These are phyloP conservation scores for Claviceps fusiformis DNA, from an alignment of 2,329 filamentous ascomycete species.

Conservation along the genomic window DNA sequence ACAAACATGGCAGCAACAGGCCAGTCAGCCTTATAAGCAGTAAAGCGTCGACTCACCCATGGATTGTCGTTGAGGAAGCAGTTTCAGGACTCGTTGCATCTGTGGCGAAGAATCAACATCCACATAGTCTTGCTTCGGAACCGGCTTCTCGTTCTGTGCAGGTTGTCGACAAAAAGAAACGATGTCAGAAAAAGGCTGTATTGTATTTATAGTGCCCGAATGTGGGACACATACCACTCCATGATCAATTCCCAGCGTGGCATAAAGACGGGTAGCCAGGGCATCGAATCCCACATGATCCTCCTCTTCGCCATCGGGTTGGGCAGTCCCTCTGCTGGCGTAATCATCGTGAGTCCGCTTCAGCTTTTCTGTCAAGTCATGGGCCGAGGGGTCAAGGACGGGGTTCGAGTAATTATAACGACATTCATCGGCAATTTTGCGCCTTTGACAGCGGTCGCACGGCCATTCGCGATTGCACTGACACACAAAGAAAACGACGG, in stretches of 20 bases:
- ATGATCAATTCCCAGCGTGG: constrained; percentile 11
- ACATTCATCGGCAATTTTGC: constrained; percentile 17
- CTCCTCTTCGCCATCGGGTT: constrained; percentile 1
- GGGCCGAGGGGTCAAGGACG: not conserved
- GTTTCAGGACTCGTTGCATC: constrained; percentile 12
- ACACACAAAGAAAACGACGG: not conserved
- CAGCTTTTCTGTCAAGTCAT: constrained; percentile 3
- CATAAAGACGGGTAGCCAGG: constrained; percentile 11
- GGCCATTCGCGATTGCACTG: constrained; percentile 22
- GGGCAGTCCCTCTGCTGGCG: not conserved
- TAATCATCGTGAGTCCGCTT: constrained; percentile 3
- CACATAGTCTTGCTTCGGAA: constrained; percentile 9
- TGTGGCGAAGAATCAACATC: constrained; percentile 10
- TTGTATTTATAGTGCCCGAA: not conserved
- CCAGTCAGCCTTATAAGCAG: not conserved
- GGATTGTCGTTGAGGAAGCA: constrained; percentile 13
- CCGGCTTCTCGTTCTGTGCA: constrained; percentile 7
- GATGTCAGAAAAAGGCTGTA: not conserved
- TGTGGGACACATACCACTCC: constrained; percentile 1
- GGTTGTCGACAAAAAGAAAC: not conserved
- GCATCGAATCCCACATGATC: constrained; percentile 9
- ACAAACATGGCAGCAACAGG: not conserved
- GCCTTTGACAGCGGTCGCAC: constrained; percentile 18
- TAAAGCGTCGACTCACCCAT: constrained; percentile 11
- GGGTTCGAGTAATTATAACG: constrained; percentile 12